Evolutionary conservation across 1,284 basidiomycete genomes (phyloP).

Genomic region (Melampsora americana): DNA sequence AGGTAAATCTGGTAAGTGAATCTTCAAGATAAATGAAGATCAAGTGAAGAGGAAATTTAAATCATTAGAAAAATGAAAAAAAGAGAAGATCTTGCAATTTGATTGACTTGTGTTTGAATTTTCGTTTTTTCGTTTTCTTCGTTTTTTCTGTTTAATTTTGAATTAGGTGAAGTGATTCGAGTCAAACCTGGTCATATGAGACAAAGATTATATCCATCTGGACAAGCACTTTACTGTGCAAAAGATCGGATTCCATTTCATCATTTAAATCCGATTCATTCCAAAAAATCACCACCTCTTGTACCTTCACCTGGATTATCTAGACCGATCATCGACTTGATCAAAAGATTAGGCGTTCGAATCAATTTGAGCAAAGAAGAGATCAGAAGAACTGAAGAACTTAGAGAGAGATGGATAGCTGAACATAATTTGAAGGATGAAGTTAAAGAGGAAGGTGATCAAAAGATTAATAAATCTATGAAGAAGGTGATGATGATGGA

Average conservation of each 20-base stretch:
- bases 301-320: conserved; percentile 28
- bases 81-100: too few relatives aligned
- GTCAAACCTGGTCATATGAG: conserved; percentile 42
- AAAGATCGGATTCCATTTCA: conserved; percentile 41
- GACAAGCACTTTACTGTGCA: conserved; percentile 35
- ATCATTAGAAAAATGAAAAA: too few relatives aligned
- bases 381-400: conserved; percentile 14
- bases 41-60: too few relatives aligned
- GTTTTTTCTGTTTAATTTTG: too few relatives aligned
- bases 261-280: conserved; percentile 23
- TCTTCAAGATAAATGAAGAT: not conserved
- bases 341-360: conserved; percentile 14
- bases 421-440: not conserved
- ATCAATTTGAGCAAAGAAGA: not conserved
- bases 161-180: conserved; percentile 34
- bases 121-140: too few relatives aligned
- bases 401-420: not conserved
- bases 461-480: too few relatives aligned
- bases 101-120: too few relatives aligned
- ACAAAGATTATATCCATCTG: conserved; percentile 22
- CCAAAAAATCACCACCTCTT: not conserved
- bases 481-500: too few relatives aligned
- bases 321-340: not conserved
- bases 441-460: too few relatives aligned
- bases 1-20: conserved; percentile 24